A percentile compares a stretch with the other conserved stretches of the same genome.
Conservation (phyloP, 2,329 filamentous ascomycete genomes). For the Sporothrix variecibatus region DNA sequence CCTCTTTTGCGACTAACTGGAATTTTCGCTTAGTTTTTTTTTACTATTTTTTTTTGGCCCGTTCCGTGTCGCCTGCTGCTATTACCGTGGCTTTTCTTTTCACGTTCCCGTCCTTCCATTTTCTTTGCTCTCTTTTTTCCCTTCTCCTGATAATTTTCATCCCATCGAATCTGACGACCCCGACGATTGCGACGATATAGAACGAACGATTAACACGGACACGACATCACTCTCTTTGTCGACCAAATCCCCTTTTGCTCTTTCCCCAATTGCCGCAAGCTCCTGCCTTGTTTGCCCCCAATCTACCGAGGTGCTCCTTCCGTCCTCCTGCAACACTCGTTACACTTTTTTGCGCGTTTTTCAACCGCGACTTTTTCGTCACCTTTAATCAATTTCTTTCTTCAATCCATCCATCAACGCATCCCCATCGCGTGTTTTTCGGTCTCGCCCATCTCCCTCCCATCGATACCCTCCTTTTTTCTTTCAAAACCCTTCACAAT, state of each 20-base stretch:
- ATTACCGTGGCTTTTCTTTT: not conserved
- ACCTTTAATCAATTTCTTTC: not conserved
- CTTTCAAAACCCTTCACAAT: constrained; percentile 11
- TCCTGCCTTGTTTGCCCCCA: constrained; percentile 9
- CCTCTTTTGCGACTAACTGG: constrained; percentile 33
- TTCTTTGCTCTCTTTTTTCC: not conserved
- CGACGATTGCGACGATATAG: constrained; percentile 18
- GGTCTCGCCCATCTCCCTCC: not conserved
- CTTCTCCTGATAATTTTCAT: constrained; percentile 3
- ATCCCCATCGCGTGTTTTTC: not conserved
- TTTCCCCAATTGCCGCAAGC: not conserved
- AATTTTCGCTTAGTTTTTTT: constrained; percentile 23
- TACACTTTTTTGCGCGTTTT: constrained; percentile 26
- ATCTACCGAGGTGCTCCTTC: constrained; percentile 21
- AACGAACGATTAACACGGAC: not conserved
- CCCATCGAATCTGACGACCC: constrained; percentile 15
- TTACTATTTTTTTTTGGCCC: constrained; percentile 13
- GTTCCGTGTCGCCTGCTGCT: constrained; percentile 15
- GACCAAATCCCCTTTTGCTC: not conserved
- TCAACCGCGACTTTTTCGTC: constrained; percentile 14
- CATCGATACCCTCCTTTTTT: not conserved
- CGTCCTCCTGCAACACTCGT: constrained; percentile 1
- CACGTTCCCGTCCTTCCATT: not conserved
- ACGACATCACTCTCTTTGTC: constrained; percentile 19
- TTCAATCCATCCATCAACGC: not conserved